Conservation (phyloP, 257 asterid species). For the Solanum appendiculatum region DNA sequence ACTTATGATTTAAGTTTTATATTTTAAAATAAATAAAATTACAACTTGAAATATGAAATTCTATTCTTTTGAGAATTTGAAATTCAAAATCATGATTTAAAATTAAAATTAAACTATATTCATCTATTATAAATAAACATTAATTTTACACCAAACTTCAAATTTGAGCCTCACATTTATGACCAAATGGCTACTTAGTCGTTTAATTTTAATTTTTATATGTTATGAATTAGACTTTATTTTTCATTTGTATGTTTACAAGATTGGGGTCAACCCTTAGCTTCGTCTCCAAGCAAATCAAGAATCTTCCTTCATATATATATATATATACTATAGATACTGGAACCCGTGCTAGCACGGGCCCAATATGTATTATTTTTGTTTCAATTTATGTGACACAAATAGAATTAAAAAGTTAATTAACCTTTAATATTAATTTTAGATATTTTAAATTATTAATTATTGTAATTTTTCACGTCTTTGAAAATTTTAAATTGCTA, state of each 20-base stretch:
- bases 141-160: neutral
- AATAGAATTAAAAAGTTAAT: too few relatives aligned
- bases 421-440: too few relatives aligned
- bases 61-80: neutral
- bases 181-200: neutral
- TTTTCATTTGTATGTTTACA: neutral
- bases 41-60: neutral
- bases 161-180: neutral
- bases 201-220: too few relatives aligned
- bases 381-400: too few relatives aligned
- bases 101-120: neutral
- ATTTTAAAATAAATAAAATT: neutral
- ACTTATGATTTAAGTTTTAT: neutral
- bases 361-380: too few relatives aligned
- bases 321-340: too few relatives aligned
- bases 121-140: neutral
- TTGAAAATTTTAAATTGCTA: too few relatives aligned
- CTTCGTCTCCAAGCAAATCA: neutral
- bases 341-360: too few relatives aligned
- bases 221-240: neutral
- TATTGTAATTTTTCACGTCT: too few relatives aligned
- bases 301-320: neutral
- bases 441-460: too few relatives aligned
- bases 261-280: neutral
- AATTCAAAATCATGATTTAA: neutral